Percentiles rank a stretch among this genome's conserved stretches.
These are phyloP conservation scores for Phytophthora europaea DNA, from an alignment of 352 stramenopile species.

Conservation along the genomic window DNA sequence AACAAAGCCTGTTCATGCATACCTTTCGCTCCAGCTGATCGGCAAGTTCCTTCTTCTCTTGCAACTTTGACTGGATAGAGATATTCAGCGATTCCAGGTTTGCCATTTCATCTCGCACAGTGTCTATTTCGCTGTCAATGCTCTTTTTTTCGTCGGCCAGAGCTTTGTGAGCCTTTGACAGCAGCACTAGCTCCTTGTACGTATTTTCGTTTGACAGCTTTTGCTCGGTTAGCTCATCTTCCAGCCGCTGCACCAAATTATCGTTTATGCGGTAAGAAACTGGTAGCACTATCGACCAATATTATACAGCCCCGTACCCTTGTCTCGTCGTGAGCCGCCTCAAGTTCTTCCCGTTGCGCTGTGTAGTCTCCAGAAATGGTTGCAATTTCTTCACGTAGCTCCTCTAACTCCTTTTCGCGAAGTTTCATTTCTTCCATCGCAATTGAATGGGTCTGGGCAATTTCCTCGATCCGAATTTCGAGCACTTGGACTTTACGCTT, in stretches of 20 bases:
- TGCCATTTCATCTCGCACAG: constrained; percentile 56
- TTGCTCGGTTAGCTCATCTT: constrained; percentile 70
- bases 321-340: constrained; percentile 58
- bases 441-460: constrained; percentile 72
- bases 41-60: constrained; percentile 72
- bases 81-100: constrained; percentile 69
- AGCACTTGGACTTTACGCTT: constrained; percentile 84
- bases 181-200: constrained; percentile 83
- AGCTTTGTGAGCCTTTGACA: constrained; percentile 84
- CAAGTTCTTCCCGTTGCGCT: constrained; percentile 68
- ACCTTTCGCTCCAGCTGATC: constrained; percentile 79
- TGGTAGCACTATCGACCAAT: background rate
- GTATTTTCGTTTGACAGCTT: constrained; percentile 67
- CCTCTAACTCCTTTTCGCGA: constrained; percentile 63
- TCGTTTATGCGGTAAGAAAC: background rate
- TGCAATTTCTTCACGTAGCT: constrained; percentile 74
- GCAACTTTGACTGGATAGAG: constrained; percentile 62
- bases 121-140: constrained; percentile 58
- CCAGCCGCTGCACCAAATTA: constrained; percentile 49
- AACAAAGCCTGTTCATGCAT: background rate
- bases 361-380: constrained; percentile 76
- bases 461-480: constrained; percentile 81
- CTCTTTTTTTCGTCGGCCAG: constrained; percentile 68
- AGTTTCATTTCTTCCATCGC: constrained; percentile 68
- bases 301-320: constrained; percentile 39